phyloP scores from a whole-genome alignment of 108 stramenopile species.

The Nitzschia putrida region DNA sequence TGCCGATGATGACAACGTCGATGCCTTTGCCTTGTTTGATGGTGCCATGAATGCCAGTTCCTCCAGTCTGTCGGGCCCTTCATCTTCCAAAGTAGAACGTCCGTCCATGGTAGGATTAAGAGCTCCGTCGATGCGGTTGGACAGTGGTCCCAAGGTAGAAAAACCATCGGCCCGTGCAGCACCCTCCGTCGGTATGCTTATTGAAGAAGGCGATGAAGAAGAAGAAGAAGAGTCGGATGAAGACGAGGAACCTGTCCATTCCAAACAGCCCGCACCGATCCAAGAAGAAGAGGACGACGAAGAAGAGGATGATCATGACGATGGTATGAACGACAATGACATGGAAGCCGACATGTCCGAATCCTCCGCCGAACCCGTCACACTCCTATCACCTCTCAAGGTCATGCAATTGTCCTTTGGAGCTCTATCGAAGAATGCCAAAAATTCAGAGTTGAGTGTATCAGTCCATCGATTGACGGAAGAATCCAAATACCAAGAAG shows the following conservation, averaged over 20 bases:
- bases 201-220: slow-evolving; percentile 8
- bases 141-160: not conserved
- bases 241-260: not conserved
- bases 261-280: not conserved
- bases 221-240: slow-evolving; percentile 6
- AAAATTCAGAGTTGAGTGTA: not conserved
- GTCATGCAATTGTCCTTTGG: slow-evolving; percentile 10
- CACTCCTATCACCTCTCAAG: slow-evolving; percentile 9
- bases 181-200: not conserved
- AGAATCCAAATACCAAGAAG: not conserved
- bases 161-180: not conserved
- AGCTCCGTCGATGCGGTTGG: slow-evolving; percentile 8
- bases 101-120: slow-evolving; percentile 3
- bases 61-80: not conserved
- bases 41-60: not conserved
- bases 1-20: no score
- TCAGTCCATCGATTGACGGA: not conserved
- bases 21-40: not conserved
- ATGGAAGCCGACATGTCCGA: slow-evolving; percentile 3
- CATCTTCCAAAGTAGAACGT: no score
- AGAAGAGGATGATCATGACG: not conserved
- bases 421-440: not conserved
- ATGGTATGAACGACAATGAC: not conserved
- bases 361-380: not conserved
- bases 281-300: not conserved